Base-by-base conservation (phyloP, 2,329 filamentous ascomycete species). In the Polytolypa hystricis region DNA sequence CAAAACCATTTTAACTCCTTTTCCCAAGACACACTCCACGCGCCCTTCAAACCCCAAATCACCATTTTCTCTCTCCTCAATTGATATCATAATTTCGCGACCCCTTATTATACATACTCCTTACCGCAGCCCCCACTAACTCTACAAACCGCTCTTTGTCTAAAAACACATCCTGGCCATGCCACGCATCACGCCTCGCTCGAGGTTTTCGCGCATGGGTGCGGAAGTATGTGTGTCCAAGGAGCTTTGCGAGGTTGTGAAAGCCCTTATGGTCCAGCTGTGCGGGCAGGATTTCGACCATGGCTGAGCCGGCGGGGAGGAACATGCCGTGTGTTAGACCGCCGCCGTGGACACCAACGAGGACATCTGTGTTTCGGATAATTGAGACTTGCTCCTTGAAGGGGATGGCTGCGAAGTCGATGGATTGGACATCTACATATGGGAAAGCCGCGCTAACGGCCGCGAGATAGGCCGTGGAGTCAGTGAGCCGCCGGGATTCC, bases 341-440 rank as follows among this genome's bases (percentile, higher is more conserved):
- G 0, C 63, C 62, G 28, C 65, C 65, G 45, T 68, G 64, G 2
- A 64, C 56, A 19, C 63, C 63, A 4, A 65, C 54, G 6, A 69
- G 50, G 11, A 67, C 43, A 39, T 67, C 62, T 1, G 63, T 65
- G 17, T 49, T 47, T 10, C 50, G 55, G 7, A 55, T 49, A 1
- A 61, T 25, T 6, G 42, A 37, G 4, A 66, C 29, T 45, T 67
- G 64, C 21, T 61, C 50, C 0, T 35, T 23, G 28, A 67, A 55
- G 5, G 60, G 35, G n/a, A 63, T 38, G n/a, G 46, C 38, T 0
- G 55, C 56, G 39, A 67, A 62, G 43, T 66, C 60, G 14, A 66
- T 43, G 6, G 53, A 45, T 10, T 50, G 44, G 4, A 65, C 41
- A 2, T 42, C 45, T 27, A 61, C 47, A 11, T 49, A 43, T 3